A percentile compares a stretch with the other conserved stretches of the same genome.
These are phyloP conservation scores for Coemansia sp. DNA, from an alignment of 192 early-diverging fungal species.

Conservation along the genomic window DNA sequence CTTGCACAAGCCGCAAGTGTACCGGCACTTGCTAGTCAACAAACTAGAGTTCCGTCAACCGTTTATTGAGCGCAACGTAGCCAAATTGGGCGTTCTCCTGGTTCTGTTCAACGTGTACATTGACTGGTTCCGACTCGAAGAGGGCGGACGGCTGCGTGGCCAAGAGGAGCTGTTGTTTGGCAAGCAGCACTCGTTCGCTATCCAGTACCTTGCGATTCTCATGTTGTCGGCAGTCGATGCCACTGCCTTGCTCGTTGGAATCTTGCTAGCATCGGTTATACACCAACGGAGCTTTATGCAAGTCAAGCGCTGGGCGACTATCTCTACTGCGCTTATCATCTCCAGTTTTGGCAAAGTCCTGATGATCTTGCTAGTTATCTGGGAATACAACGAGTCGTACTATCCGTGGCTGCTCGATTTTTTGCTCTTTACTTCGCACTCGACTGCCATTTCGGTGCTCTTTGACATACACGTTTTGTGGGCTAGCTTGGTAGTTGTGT, in stretches of 20 bases:
- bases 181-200: constrained; percentile 61
- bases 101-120: constrained; percentile 92
- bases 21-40: constrained; percentile 86
- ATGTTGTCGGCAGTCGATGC: constrained; percentile 62
- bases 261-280: constrained; percentile 36
- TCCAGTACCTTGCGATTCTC: constrained; percentile 78
- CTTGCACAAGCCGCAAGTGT: constrained; percentile 82
- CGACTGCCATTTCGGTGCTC: constrained; percentile 63
- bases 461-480: constrained; percentile 44
- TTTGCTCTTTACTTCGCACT: constrained; percentile 74
- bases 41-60: constrained; percentile 61
- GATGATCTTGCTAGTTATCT: constrained; percentile 86
- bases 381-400: constrained; percentile 85
- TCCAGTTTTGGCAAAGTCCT: constrained; percentile 88
- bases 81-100: constrained; percentile 76
- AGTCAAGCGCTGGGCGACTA: constrained; percentile 34
- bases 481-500: constrained; percentile 46
- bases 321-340: constrained; percentile 70
- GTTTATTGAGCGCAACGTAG: constrained; percentile 61
- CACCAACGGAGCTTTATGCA: constrained; percentile 34
- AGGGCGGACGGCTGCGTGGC: constrained; percentile 56
- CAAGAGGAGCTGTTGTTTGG: constrained; percentile 62
- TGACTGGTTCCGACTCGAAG: constrained; percentile 89
- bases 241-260: constrained; percentile 36
- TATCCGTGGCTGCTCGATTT: constrained; percentile 80